Evolutionary conservation across 495 filamentous ascomycete genomes (phyloP), one percentile per base, ranked within the genome.

Genomic region (Penicillium ochrochloron): DNA sequence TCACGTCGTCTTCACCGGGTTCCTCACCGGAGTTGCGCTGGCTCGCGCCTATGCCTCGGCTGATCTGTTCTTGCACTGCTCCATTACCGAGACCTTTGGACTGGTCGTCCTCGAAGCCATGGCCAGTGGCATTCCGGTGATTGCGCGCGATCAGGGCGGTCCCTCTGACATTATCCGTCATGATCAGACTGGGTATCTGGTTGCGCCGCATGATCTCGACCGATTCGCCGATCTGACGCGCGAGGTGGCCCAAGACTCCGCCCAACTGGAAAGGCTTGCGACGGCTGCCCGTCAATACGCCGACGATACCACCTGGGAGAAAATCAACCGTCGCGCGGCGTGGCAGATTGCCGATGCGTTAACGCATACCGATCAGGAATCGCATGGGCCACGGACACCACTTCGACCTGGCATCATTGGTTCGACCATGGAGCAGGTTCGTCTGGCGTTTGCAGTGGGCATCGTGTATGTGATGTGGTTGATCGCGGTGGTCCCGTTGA

Each of bases 51-150:
- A 89, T 69, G 86, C 87, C 5, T 82, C 80, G 0, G 85, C 81
- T 5, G 87, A 89, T 65, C 61, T 89, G 27, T 89, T 89, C 63
- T 71, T 89, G 15, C 87, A 89, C 63, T 87, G 85, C 72, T 89
- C 86, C 21, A 80, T 88, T 62, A 88, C 85, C 17, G 87, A 90
- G 69, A 89, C 86, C 0, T 90, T 90, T 68, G 87, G 87, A 1
- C 74, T 90, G 21, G 86, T 89, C 1, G 85, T 88, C 3, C 73
- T 90, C 0, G 87, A 90, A 67, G 83, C 84, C 7, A 89, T 90
- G 87, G 86, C 86, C 0, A 87, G 85, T 69, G 85, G 85, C 10
- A 73, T 90, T 5, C 85, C 86, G 0, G 86, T 90, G 9, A 80
- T 90, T 57, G 87, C 86, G 8, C 78, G 86, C 48, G 85, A 88